Base-by-base conservation (phyloP, 495 filamentous ascomycete genomes). In the Aspergillus bridgeri region DNA sequence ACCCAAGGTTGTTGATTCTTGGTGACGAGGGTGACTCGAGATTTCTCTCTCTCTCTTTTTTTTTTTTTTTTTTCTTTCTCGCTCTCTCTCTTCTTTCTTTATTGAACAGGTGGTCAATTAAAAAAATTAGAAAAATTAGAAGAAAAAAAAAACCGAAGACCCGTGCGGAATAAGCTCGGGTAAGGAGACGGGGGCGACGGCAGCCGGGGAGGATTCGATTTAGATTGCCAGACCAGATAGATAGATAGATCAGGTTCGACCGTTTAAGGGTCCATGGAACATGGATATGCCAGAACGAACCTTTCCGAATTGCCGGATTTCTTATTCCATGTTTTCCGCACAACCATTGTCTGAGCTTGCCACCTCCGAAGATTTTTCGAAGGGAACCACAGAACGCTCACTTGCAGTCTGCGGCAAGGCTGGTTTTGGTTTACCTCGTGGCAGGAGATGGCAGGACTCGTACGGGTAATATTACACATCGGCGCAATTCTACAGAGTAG, bases 121-220 rank as follows among this genome's bases (percentile, higher is more conserved):
- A 25, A 33, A 38, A 42, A 8, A 45, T 19, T 42, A 27, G 4
- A 33, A 38, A 42, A 8, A 45, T 20, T 23, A 27, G 24, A 19
- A 38, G 43, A 17, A 48, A 7, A 38, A 19, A 29, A 42, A 20
- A 25, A 38, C 54, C 54, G 45, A 42, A 57, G 29, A 48, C 33
- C 55, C 55, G 55, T 45, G 48, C 55, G 55, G 55, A 45, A 51
- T 33, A 42, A 42, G 48, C 21, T 56, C 46, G 46, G 54, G 5
- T 49, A 19, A 38, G 33, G 33, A 38, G 13, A 38, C 33, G 33
- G 33, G 33, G 33, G 33, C 7, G 11, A 38, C 33, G 27, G 27
- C 27, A 38, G 7, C 33, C 33, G 33, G 33, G 33, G 33, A 38
- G 33, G 7, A 38, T 38, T 38, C 9, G 3, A 15, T 11, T 15